Conservation (phyloP, 2,329 filamentous ascomycete species). For the Trichophyton simii region DNA sequence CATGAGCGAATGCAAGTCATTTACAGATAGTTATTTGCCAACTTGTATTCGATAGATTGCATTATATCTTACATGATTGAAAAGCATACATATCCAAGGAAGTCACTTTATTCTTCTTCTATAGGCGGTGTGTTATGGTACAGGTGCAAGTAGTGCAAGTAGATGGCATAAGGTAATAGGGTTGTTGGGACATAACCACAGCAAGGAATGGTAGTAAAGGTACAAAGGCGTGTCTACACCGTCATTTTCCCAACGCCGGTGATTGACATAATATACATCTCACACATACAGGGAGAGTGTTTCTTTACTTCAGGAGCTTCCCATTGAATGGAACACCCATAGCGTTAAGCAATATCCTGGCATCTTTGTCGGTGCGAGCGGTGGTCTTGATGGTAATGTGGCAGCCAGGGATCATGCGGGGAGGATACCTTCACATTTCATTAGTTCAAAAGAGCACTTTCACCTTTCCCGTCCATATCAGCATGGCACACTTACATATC, state of each 20-base stretch:
- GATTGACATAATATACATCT: background rate
- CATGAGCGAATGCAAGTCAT: background rate
- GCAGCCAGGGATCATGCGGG: constrained; percentile 71
- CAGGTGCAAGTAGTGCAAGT: background rate
- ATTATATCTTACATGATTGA: too few relatives aligned
- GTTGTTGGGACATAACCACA: background rate
- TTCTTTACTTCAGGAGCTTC: constrained; percentile 46
- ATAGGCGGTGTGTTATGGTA: background rate
- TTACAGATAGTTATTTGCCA: background rate
- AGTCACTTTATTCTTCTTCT: background rate
- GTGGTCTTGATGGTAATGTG: constrained; percentile 75
- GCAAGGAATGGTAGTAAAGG: background rate
- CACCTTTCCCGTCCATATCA: too few relatives aligned
- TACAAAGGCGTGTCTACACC: background rate
- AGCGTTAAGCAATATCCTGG: constrained; percentile 58
- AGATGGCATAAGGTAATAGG: background rate
- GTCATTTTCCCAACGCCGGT: background rate
- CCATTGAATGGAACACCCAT: constrained; percentile 74
- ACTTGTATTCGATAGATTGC: background rate
- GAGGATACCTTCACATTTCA: constrained; percentile 41
- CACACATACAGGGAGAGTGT: background rate
- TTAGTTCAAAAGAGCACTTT: background rate
- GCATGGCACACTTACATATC: constrained; percentile 53
- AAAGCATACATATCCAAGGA: background rate
- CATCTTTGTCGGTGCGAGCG: constrained; percentile 74